Evolutionary conservation across 2,329 filamentous ascomycete species (phyloP), one percentile per base, ranked within the genome.

Genomic region (Xylariaceae sp.): DNA sequence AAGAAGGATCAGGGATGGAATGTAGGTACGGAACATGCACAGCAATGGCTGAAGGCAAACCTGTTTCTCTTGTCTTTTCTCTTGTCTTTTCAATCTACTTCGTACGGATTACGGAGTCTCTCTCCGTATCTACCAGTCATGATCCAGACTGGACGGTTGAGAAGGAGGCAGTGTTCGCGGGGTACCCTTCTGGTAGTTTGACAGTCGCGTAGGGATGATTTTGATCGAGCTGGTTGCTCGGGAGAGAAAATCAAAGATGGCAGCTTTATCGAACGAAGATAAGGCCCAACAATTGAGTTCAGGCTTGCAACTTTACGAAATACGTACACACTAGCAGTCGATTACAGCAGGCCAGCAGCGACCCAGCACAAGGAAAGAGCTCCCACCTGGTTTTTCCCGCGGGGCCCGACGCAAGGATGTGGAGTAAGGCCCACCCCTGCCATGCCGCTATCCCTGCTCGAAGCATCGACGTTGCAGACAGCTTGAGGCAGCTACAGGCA

Each of bases 271-370:
- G 50, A 34, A 58, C 60, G 11, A 13, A 3, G 61, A 57, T 64
- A 64, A 66, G 34, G 67, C 68, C 68, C 68, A 70, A 70, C 68
- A 70, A 70, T 70, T 70, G 68, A 69, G 68, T 67, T 67, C 59
- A 62, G 35, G 54, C 42, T 55, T 37, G 23, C 42, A 48, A 34
- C 48, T 48, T 44, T 55, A 51, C 17, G 17, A 18, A 18, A 18
- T 18, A 18, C 17, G 17, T 18, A 18, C 17, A 23, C 35, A 23
- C 37, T 49, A 45, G 47, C 45, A 55, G 13, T n/a, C 5, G 2
- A 13, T 15, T 45, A 15, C n/a, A 17, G 42, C 13, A 13, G 42
- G 42, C 42, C 10, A 6, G 42, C 42, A 45, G 13, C 23, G 23
- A 30, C 23, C 23, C 23, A 30, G 23, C 23, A 30, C 23, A 30